Evolutionary conservation across 2,329 filamentous ascomycete species (phyloP), one percentile per base, ranked within the genome.

Genomic region (Aspergillus niger): DNA sequence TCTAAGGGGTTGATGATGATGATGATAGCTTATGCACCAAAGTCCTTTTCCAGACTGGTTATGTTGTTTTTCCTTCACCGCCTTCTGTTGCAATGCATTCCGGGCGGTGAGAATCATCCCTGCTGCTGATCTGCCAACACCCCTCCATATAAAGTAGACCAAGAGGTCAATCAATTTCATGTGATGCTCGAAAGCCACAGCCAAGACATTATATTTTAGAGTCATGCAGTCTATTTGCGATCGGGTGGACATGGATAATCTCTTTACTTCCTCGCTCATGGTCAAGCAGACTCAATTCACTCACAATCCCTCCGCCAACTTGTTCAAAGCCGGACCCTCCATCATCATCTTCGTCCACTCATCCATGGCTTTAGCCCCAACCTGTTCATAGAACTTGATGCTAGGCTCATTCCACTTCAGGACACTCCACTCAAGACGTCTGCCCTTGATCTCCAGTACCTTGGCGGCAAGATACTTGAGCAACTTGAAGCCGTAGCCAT

Each of bases 351-450:
- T 79, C 65, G 77, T 71, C 80, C 80, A 82, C 66, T 82, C 80
- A 39, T 80, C 75, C 78, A 79, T 80, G 49, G 68, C 69, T 61
- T 66, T 73, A 2, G 80, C 80, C 13, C 80, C 80, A 49, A 82
- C 68, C 57, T 72, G 70, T 65, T 82, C 77, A 70, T 98, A 98
- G 72, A 98, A 97, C 68, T 88, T 82, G 79, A 98, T 90, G 74
- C 90, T 93, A 7, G 91, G 91, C 81, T 91, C 86, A 72, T 98
- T 98, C 92, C 92, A 97, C 62, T 91, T 94, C 69, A 97, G 77
- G 64, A 97, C 95, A 66, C 84, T 88, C 94, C 94, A 98, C 72
- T 98, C 93, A 58, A 98, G 78, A 60, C 94, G 83, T 7, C 84
- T 87, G 1, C 92, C 92, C 3, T 85, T 82, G 65, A 93, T 89